phyloP scores from a whole-genome alignment of 306 rosid species.

The Dryas drummondii region DNA sequence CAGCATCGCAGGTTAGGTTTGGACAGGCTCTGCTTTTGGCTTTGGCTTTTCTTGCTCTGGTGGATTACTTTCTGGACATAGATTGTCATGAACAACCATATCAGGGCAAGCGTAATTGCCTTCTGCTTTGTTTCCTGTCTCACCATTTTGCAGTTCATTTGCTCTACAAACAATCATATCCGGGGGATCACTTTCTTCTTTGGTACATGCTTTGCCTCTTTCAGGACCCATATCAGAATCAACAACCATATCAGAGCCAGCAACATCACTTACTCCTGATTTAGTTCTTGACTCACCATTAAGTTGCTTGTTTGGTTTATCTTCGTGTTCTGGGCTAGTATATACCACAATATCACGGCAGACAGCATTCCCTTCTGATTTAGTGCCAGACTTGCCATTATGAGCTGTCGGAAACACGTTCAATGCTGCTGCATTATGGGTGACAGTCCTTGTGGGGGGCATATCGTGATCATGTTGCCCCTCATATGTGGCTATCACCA shows the following conservation, averaged over 20 bases:
- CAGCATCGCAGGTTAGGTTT: slow-evolving; percentile 40
- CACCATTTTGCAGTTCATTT: slow-evolving; percentile 29
- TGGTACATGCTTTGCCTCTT: slow-evolving; percentile 11
- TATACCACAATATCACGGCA: not conserved
- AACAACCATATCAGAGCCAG: slow-evolving; percentile 14
- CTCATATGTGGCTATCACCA: slow-evolving; percentile 75
- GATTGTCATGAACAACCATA: slow-evolving; percentile 26
- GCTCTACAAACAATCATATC: slow-evolving; percentile 26
- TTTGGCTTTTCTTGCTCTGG: slow-evolving; percentile 32
- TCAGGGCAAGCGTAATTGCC: slow-evolving; percentile 23
- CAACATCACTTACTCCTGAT: slow-evolving; percentile 5
- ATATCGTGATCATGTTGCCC: slow-evolving; percentile 75
- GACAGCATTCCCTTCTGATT: slow-evolving; percentile 30
- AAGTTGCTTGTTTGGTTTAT: slow-evolving; percentile 17
- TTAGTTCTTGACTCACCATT: slow-evolving; percentile 5
- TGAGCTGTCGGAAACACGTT: slow-evolving; percentile 22
- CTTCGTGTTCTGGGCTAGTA: slow-evolving; percentile 10
- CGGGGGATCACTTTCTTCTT: slow-evolving; percentile 16
- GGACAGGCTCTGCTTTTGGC: slow-evolving; percentile 47
- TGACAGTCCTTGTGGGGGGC: slow-evolving; percentile 53
- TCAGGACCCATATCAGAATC: slow-evolving; percentile 22
- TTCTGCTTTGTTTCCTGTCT: slow-evolving; percentile 35
- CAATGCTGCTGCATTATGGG: slow-evolving; percentile 42
- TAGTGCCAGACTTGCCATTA: slow-evolving; percentile 30
- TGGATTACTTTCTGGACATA: slow-evolving; percentile 25